These are phyloP conservation scores for Boletus speciosus DNA, from an alignment of 768 basidiomycete genomes.

Conservation along the genomic window DNA sequence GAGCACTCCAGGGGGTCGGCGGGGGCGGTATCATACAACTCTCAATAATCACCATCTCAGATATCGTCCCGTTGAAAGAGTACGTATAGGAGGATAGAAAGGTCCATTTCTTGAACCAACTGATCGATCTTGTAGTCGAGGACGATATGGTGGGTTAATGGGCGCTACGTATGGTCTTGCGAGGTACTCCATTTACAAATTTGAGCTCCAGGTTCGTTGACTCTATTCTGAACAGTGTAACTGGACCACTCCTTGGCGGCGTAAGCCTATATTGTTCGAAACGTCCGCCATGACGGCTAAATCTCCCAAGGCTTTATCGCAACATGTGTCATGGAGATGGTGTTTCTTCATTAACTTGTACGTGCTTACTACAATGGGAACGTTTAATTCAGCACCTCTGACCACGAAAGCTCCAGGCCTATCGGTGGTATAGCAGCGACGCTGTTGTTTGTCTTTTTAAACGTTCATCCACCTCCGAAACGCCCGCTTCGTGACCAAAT, in stretches of 20 bases:
- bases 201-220: background rate
- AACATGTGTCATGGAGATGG: conserved; percentile 52
- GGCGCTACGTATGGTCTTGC: conserved; percentile 81
- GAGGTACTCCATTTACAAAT: conserved; percentile 28
- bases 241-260: conserved; percentile 81
- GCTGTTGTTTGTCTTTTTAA: conserved; percentile 68
- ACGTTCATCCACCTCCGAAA: conserved; percentile 66
- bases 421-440: conserved; percentile 61
- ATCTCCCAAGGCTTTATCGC: conserved; percentile 52
- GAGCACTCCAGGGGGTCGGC: conserved; percentile 82
- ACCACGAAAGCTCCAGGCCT: conserved; percentile 42
- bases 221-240: conserved; percentile 38
- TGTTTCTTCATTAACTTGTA: too few species aligned
- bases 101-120: background rate
- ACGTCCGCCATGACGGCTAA: background rate
- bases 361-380: too few species aligned
- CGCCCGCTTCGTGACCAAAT: conserved; percentile 55
- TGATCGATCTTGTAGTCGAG: conserved; percentile 47
- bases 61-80: conserved; percentile 81
- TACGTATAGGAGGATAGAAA: conserved; percentile 29
- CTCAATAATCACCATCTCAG: conserved; percentile 74
- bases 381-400: background rate
- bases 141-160: conserved; percentile 70
- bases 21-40: conserved; percentile 76
- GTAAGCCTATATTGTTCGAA: conserved; percentile 40